Evolutionary conservation across 2,329 filamentous ascomycete genomes (phyloP).

Genomic region (Phoma sp.): DNA sequence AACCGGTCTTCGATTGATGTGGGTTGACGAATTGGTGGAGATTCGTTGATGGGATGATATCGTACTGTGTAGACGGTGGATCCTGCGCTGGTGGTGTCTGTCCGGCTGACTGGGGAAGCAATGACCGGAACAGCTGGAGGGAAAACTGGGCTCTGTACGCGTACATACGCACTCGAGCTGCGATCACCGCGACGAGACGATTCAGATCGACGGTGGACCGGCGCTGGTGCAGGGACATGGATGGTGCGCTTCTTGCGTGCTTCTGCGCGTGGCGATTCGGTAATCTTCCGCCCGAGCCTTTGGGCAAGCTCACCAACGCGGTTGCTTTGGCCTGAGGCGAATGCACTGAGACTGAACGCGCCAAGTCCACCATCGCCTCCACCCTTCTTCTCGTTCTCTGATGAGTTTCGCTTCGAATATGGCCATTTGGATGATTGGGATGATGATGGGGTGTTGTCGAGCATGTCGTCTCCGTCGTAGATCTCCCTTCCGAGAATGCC

Average conservation of each 20-base stretch:
- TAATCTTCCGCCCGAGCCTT: constrained; percentile 37
- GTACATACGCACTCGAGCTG: constrained; percentile 38
- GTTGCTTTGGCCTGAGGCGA: constrained; percentile 34
- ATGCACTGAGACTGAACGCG: constrained; percentile 27
- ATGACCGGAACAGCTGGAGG: constrained; percentile 54
- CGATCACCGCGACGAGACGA: constrained; percentile 32
- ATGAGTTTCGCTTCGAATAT: constrained; percentile 47
- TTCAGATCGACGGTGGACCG: constrained; percentile 38
- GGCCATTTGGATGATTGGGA: constrained; percentile 60
- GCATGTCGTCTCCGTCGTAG: constrained; percentile 93
- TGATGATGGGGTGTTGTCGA: constrained; percentile 70
- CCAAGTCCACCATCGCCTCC: constrained; percentile 31
- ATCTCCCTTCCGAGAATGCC: constrained; percentile 90
- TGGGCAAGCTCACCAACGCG: constrained; percentile 41
- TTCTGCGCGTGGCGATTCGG: constrained; percentile 36
- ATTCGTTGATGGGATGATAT: constrained; percentile 63
- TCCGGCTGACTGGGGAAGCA: constrained; percentile 65
- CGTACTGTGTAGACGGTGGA: constrained; percentile 71
- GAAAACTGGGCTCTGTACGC: constrained; percentile 47
- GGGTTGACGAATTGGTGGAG: constrained; percentile 32
- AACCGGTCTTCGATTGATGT: constrained; percentile 27
- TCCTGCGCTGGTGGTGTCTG: constrained; percentile 67
- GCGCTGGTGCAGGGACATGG: constrained; percentile 43
- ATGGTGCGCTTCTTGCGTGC: constrained; percentile 42
- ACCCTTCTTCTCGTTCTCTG: constrained; percentile 36